Evolutionary conservation across 164 flowering plant species (phyloP).

Genomic region (Chimonanthus salicifolius): DNA sequence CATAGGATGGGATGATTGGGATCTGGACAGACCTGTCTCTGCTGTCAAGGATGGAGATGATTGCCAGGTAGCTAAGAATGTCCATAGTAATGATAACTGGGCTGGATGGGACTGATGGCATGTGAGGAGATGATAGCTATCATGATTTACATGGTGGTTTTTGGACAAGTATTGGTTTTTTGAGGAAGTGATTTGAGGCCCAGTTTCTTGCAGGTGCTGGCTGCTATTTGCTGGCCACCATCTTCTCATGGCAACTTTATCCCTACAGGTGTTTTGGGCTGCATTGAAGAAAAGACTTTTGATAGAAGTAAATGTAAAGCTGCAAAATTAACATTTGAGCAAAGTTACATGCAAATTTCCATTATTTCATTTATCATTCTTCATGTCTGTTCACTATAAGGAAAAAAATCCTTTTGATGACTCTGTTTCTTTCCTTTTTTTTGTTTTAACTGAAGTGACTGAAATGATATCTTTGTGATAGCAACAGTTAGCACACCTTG

Average conservation of each 20-base stretch:
- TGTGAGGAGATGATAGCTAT: neutral
- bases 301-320: neutral
- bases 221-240: neutral
- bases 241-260: neutral
- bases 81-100: conserved; percentile 11
- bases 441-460: neutral
- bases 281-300: conserved; percentile 1
- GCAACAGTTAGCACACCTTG: neutral
- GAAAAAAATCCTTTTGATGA: no score
- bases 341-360: conserved; percentile 1
- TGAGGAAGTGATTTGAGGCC: no score
- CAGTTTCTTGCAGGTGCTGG: neutral
- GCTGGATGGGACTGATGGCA: conserved; percentile 10
- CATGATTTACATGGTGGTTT: neutral
- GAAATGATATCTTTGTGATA: no score
- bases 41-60: neutral
- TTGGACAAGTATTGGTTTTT: neutral
- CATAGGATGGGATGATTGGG: conserved; percentile 23
- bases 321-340: neutral
- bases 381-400: conserved; percentile 7
- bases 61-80: conserved; percentile 1
- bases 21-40: conserved; percentile 10
- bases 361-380: conserved; percentile 8
- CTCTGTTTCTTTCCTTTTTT: neutral
- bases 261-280: neutral